Evolutionary conservation across 1,284 basidiomycete species (phyloP).

Genomic region (Schizopora paradoxa): DNA sequence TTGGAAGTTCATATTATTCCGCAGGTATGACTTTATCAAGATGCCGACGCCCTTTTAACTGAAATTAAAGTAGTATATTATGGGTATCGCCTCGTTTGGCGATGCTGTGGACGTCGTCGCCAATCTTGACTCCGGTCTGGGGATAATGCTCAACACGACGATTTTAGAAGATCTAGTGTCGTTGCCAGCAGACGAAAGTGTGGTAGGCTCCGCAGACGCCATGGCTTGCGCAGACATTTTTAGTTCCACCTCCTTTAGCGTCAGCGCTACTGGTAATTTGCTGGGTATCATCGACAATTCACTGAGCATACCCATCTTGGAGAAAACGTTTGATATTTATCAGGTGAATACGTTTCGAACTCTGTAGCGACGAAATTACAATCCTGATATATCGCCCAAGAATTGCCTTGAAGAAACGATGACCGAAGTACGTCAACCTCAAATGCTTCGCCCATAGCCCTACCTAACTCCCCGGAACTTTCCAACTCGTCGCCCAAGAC

Average conservation of each 20-base stretch:
- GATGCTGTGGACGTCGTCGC: slow-evolving; percentile 37
- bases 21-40: slow-evolving; percentile 20
- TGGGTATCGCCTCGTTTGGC: slow-evolving; percentile 38
- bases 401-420: background rate
- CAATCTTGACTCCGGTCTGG: slow-evolving; percentile 32
- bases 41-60: background rate
- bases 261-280: slow-evolving; percentile 26
- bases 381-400: too few relatives aligned
- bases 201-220: slow-evolving; percentile 5
- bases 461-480: background rate
- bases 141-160: slow-evolving; percentile 21
- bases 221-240: slow-evolving; percentile 27
- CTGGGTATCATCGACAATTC: slow-evolving; percentile 26
- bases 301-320: slow-evolving; percentile 25
- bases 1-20: slow-evolving; percentile 47
- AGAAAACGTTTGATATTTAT: slow-evolving; percentile 28
- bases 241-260: slow-evolving; percentile 23
- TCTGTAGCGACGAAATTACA: background rate
- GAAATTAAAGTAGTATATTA: slow-evolving; percentile 27
- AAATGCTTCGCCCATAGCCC: background rate
- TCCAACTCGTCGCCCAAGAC: background rate
- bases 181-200: too few relatives aligned
- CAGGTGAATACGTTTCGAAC: slow-evolving; percentile 13
- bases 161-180: slow-evolving; percentile 6
- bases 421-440: background rate